These are phyloP conservation scores for Russula sp. DNA, from an alignment of 768 basidiomycete genomes.

Conservation along the genomic window DNA sequence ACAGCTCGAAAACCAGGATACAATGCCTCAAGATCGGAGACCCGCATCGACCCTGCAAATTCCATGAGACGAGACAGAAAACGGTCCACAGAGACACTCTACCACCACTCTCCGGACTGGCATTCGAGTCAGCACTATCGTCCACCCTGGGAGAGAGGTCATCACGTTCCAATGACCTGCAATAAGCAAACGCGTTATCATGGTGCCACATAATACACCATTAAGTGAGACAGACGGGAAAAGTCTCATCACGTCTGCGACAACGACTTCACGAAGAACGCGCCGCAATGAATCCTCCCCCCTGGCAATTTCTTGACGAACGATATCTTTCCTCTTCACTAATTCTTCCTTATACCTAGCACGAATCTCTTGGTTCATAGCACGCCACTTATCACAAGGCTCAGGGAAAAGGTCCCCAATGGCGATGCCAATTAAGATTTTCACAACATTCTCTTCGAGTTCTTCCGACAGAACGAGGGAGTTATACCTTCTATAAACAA, in stretches of 20 bases:
- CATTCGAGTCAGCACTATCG: neutral
- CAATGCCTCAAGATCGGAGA: conserved; percentile 6
- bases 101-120: neutral
- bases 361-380: neutral
- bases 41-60: neutral
- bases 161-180: conserved; percentile 6
- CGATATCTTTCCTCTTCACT: neutral
- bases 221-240: conserved; percentile 3
- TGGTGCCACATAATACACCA: neutral
- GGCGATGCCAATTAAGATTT: neutral
- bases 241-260: neutral
- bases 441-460: neutral
- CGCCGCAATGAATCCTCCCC: neutral
- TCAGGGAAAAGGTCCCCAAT: conserved; percentile 2
- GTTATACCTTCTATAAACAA: neutral
- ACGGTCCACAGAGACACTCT: neutral
- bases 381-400: neutral
- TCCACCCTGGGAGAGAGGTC: neutral
- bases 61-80: neutral
- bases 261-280: conserved; percentile 1
- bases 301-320: neutral
- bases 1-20: neutral
- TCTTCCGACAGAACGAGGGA: conserved; percentile 1
- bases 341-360: neutral
- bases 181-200: neutral